A percentile compares a stretch with the other conserved stretches of the same genome.
phyloP scores from a whole-genome alignment of 805 yeast species.

The Kurtzmaniella fragi region DNA sequence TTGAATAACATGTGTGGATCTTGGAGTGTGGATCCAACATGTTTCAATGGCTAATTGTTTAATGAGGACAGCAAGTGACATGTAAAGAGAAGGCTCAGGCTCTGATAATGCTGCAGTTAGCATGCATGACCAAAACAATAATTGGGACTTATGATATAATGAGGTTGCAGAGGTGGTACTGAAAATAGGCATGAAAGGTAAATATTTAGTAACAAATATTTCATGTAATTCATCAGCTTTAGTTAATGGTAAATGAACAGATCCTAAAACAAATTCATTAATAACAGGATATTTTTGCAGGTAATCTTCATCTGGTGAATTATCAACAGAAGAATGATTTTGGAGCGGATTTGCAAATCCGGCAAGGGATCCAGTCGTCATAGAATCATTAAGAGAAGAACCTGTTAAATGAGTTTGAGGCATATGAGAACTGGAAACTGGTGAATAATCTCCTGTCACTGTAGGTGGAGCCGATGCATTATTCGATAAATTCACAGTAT shows the following conservation, averaged over 20 bases:
- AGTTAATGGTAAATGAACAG: constrained; percentile 58
- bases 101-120: constrained; percentile 81
- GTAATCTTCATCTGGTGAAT: background rate
- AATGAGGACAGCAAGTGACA: constrained; percentile 67
- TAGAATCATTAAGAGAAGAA: constrained; percentile 26
- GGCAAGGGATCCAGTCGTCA: constrained; percentile 9
- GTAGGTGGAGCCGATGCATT: constrained; percentile 7
- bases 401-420: constrained; percentile 11
- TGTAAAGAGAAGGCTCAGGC: constrained; percentile 80
- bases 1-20: constrained; percentile 91
- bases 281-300: constrained; percentile 19
- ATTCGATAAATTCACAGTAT: background rate
- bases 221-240: constrained; percentile 72
- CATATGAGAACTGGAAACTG: constrained; percentile 11
- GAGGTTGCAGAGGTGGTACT: constrained; percentile 67
- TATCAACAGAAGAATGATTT: constrained; percentile 1
- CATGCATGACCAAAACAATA: constrained; percentile 88
- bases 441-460: constrained; percentile 6
- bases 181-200: constrained; percentile 78
- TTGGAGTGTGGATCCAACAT: constrained; percentile 89
- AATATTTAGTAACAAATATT: constrained; percentile 57
- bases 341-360: background rate
- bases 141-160: constrained; percentile 75
- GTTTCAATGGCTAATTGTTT: constrained; percentile 87
- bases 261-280: constrained; percentile 71